Conservation (phyloP, 345 rosid genomes). For the Populus tremula region DNA sequence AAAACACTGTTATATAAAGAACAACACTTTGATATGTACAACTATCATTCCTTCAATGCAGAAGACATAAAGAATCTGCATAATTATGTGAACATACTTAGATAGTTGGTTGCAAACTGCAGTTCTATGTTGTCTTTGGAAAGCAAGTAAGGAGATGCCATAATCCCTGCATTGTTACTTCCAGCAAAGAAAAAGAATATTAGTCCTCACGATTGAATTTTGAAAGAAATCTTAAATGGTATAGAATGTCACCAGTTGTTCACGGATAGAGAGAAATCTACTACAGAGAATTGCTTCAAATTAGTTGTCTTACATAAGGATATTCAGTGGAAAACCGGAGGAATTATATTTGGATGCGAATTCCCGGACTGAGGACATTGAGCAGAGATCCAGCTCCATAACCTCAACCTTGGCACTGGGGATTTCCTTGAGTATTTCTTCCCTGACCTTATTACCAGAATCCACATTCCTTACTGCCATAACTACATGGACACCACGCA, state of each 20-base stretch:
- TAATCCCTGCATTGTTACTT: conserved; percentile 40
- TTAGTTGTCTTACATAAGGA: conserved; percentile 38
- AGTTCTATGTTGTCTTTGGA: conserved; percentile 32
- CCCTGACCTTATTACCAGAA: conserved; percentile 31
- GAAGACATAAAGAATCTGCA: neutral
- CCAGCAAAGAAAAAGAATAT: conserved; percentile 5
- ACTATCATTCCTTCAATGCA: neutral
- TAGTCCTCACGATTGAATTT: neutral
- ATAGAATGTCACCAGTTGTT: neutral
- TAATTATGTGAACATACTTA: conserved; percentile 14
- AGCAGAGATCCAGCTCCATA: conserved; percentile 45
- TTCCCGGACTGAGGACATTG: conserved; percentile 37
- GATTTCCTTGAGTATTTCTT: conserved; percentile 28
- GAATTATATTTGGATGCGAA: conserved; percentile 32
- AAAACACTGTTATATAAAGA: neutral
- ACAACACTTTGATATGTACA: neutral
- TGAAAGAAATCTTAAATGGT: neutral
- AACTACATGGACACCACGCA: conserved; percentile 28
- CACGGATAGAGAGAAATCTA: neutral
- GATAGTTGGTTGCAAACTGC: conserved; percentile 32
- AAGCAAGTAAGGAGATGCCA: conserved; percentile 30
- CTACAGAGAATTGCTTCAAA: neutral
- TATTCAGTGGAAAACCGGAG: conserved; percentile 35
- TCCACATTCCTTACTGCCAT: conserved; percentile 35
- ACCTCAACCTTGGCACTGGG: conserved; percentile 29